A percentile compares a stretch with the other conserved stretches of the same genome.
Evolutionary conservation across 495 filamentous ascomycete species (phyloP).

Genomic region (Entonaema liquescens): DNA sequence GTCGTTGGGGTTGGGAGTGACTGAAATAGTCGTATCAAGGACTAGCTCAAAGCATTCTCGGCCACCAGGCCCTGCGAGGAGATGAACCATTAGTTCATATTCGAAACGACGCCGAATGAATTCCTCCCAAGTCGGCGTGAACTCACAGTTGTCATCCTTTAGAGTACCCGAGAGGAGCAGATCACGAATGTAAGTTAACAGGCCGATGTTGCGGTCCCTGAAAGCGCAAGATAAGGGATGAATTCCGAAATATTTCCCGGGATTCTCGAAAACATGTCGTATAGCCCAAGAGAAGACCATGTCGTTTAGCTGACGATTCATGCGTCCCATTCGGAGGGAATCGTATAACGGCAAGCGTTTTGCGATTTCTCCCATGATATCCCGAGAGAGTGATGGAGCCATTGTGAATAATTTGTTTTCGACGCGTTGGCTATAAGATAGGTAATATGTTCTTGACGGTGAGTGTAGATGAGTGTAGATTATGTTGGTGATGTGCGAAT

Average conservation of each 20-base stretch:
- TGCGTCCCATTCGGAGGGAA: not conserved
- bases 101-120: not conserved
- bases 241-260: not conserved
- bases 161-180: not conserved
- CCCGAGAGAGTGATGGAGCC: not conserved
- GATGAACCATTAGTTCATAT: not conserved
- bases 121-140: too few species aligned
- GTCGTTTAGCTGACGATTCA: not conserved
- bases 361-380: not conserved
- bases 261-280: not conserved
- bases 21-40: not conserved
- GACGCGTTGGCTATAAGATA: not conserved
- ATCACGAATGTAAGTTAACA: not conserved
- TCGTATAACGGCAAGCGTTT: not conserved
- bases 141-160: too few species aligned
- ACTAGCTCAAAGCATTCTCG: not conserved
- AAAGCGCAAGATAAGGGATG: not conserved
- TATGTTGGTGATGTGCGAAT: not conserved
- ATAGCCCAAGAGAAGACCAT: not conserved
- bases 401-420: not conserved
- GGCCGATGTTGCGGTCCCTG: not conserved
- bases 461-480: not conserved
- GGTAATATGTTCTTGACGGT: not conserved
- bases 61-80: not conserved
- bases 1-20: too few species aligned